Percentiles rank a stretch among this genome's conserved stretches.
Conservation (phyloP, 495 filamentous ascomycete genomes). For the Lasiosphaeris hirsuta region DNA sequence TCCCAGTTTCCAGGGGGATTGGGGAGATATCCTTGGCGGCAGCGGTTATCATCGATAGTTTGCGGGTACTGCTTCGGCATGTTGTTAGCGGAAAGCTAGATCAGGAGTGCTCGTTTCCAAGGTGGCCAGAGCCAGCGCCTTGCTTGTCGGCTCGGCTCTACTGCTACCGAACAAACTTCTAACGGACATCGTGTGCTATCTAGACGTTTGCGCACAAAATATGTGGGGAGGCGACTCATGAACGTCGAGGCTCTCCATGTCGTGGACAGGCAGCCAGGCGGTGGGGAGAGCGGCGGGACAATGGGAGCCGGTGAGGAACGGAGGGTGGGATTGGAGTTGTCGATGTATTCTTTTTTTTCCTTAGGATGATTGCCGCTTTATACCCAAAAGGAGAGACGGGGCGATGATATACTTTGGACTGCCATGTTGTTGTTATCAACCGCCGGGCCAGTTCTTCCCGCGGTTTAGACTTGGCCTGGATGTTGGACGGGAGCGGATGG, state of each 20-base stretch:
- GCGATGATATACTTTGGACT: background rate
- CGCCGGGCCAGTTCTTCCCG: background rate
- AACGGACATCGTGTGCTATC: background rate
- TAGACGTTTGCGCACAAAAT: background rate
- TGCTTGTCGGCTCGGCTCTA: background rate
- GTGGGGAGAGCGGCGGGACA: background rate
- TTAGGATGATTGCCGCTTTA: conserved; percentile 7
- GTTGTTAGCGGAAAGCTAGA: background rate
- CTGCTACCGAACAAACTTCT: background rate
- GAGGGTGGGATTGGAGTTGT: background rate
- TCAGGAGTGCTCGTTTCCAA: background rate
- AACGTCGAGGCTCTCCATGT: too few species aligned
- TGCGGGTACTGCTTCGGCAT: too few species aligned
- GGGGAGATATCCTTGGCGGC: conserved; percentile 27
- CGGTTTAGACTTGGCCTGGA: too few species aligned
- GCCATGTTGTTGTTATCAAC: background rate
- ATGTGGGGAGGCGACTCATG: too few species aligned
- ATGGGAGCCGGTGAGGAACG: background rate
- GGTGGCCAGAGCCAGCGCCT: background rate
- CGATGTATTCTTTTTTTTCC: background rate
- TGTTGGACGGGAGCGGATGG: too few species aligned
- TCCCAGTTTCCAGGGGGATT: conserved; percentile 25
- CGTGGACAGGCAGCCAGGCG: too few species aligned
- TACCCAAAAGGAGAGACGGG: conserved; percentile 6
- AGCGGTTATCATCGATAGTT: conserved; percentile 10